Base-by-base conservation (phyloP, 1,284 basidiomycete species). In the Moniliella sp. region DNA sequence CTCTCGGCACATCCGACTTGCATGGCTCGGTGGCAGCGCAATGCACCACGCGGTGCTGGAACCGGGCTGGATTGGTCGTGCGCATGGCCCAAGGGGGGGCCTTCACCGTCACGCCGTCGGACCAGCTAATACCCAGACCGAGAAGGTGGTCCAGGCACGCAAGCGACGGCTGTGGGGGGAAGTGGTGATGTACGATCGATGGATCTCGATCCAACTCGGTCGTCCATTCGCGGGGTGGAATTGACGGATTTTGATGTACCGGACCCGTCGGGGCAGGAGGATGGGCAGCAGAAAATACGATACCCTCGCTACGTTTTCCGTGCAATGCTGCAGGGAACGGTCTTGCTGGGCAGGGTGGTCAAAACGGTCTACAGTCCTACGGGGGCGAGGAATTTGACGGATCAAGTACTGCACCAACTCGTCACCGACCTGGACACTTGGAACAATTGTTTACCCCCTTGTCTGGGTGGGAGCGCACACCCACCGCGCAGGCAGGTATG, bases 1-100 rank as follows among this genome's bases (percentile, higher is more conserved):
- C 60, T 84, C 47, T 72, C 75, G 53, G 74, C 80, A 73, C 72
- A 72, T 33, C 73, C 30, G 65, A 66, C 36, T 50, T 65, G 7
- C 67, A 62, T 37, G 56, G 58, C 27, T 47, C 47, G 4, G 51
- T 48, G 2, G n/a, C n/a, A n/a, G 37, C 53, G 12, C 59, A 57
- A 34, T 45, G 45, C 29, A 61, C 59, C 15, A 52, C 60, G 15
- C 57, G 62, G 37, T 56, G 52, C 32, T 48, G 50, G 39, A 51
- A 62, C n/a, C 46, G 59, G 16, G 37, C 39, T 35, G 36, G 62
- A 34, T 36, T 46, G 39, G 49, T 44, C 5, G 45, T 54, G 18
- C 49, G 50, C 10, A 54, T 54, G 50, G 50, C 50, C 2, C 50
- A 54, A 32, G 50, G 52, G 27, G 37, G 4, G 50, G 50, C 23